Evolutionary conservation across 169 alveolate species (phyloP).

Genomic region (Babesia divergens): DNA sequence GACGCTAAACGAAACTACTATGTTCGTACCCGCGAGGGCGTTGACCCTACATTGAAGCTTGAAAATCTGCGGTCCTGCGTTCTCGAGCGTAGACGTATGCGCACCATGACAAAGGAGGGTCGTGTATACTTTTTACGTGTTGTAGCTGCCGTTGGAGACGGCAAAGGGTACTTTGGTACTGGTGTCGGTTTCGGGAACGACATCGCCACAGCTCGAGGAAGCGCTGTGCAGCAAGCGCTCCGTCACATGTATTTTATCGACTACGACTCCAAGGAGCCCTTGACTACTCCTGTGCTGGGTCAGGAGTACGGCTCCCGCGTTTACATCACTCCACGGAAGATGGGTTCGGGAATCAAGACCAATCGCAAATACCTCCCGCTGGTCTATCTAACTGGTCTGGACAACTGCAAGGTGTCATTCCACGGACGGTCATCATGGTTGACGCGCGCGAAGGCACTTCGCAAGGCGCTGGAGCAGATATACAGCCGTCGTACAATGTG

Average conservation of each 20-base stretch:
- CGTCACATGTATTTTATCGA: slow-evolving; percentile 73
- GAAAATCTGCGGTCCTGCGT: slow-evolving; percentile 72
- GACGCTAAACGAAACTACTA: slow-evolving; percentile 51
- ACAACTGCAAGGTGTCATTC: slow-evolving; percentile 69
- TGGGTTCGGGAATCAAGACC: slow-evolving; percentile 66
- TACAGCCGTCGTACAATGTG: slow-evolving; percentile 70
- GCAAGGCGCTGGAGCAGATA: slow-evolving; percentile 71
- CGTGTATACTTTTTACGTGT: slow-evolving; percentile 74
- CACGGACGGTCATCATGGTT: slow-evolving; percentile 75
- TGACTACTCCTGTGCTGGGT: slow-evolving; percentile 75
- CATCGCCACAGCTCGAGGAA: slow-evolving; percentile 67
- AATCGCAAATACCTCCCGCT: slow-evolving; percentile 71
- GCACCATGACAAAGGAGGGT: slow-evolving; percentile 79
- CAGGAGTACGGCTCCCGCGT: slow-evolving; percentile 68
- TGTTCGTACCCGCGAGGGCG: slow-evolving; percentile 65
- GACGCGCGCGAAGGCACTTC: slow-evolving; percentile 70
- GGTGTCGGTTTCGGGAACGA: slow-evolving; percentile 79
- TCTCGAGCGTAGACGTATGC: slow-evolving; percentile 70
- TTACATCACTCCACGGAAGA: slow-evolving; percentile 57
- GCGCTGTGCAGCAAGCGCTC: slow-evolving; percentile 70
- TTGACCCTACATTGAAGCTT: slow-evolving; percentile 70
- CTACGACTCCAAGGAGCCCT: slow-evolving; percentile 69
- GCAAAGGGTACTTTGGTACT: slow-evolving; percentile 74
- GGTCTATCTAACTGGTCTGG: slow-evolving; percentile 72
- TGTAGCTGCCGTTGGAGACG: slow-evolving; percentile 74